A percentile compares a stretch with the other conserved stretches of the same genome.
phyloP scores from a whole-genome alignment of 192 early-diverging fungal species.

The Entophlyctis luteolus region DNA sequence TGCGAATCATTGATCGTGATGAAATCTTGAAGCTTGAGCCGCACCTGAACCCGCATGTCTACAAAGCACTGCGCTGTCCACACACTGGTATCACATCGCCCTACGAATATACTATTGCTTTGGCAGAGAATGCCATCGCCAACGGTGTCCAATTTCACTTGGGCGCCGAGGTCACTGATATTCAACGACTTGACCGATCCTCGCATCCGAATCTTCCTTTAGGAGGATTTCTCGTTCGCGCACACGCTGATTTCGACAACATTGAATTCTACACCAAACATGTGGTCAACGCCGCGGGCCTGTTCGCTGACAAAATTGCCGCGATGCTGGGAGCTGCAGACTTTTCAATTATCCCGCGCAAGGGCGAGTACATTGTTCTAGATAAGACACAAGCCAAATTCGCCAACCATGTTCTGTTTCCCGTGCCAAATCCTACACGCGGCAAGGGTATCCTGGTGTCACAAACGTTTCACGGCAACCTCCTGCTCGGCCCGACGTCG shows the following conservation, averaged over 20 bases:
- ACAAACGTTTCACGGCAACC: slow-evolving; percentile 45
- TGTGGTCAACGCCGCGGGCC: slow-evolving; percentile 44
- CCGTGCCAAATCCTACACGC: slow-evolving; percentile 30
- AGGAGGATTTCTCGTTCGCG: slow-evolving; percentile 25
- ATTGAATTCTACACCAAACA: slow-evolving; percentile 17
- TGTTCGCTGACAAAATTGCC: slow-evolving; percentile 40
- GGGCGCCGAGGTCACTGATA: slow-evolving; percentile 39
- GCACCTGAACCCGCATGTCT: slow-evolving; percentile 32
- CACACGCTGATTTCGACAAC: slow-evolving; percentile 2
- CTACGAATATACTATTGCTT: slow-evolving; percentile 48
- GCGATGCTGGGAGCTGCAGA: slow-evolving; percentile 47
- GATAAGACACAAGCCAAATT: slow-evolving; percentile 35
- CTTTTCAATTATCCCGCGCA: slow-evolving; percentile 45
- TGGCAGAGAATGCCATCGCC: slow-evolving; percentile 45
- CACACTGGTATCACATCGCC: slow-evolving; percentile 44
- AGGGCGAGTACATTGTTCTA: slow-evolving; percentile 47
- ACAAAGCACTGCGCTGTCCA: slow-evolving; percentile 38
- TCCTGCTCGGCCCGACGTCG: slow-evolving; percentile 48
- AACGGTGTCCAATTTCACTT: slow-evolving; percentile 44
- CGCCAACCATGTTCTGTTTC: slow-evolving; percentile 42
- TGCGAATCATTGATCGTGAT: slow-evolving; percentile 34
- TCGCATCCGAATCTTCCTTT: not conserved
- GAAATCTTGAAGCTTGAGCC: slow-evolving; percentile 38
- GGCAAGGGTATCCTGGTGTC: slow-evolving; percentile 51
- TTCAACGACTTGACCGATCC: slow-evolving; percentile 26